Percentiles rank a stretch among this genome's conserved stretches.
Evolutionary conservation across 805 yeast genomes (phyloP).

Genomic region (Suhomyces vadensis): DNA sequence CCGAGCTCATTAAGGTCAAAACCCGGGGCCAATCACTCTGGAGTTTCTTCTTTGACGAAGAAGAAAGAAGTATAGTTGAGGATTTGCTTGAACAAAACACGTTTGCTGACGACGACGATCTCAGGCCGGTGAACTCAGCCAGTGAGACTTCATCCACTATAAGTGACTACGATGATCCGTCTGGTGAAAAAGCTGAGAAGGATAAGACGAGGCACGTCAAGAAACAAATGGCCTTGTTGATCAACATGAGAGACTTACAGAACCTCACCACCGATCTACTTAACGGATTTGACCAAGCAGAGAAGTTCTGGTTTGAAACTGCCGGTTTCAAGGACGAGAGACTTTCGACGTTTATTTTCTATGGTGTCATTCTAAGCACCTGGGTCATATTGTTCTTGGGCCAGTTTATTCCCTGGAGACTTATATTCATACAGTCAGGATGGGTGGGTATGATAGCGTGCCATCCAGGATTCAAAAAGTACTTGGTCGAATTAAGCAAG

Average conservation of each 20-base stretch:
- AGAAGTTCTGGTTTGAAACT: constrained; percentile 56
- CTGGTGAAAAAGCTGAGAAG: neutral
- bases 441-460: constrained; percentile 56
- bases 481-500: constrained; percentile 15
- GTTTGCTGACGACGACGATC: neutral
- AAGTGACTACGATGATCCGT: neutral
- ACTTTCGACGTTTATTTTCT: constrained; percentile 59
- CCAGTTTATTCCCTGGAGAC: constrained; percentile 63
- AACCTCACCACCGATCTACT: constrained; percentile 59
- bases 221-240: constrained; percentile 44
- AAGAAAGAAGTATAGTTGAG: constrained; percentile 34
- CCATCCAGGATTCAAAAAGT: constrained; percentile 58
- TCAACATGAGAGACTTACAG: constrained; percentile 75
- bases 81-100: constrained; percentile 23
- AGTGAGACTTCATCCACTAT: constrained; percentile 4
- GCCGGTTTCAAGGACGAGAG: constrained; percentile 74
- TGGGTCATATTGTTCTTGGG: constrained; percentile 46
- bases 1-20: constrained; percentile 45
- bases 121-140: neutral
- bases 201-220: constrained; percentile 19
- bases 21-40: constrained; percentile 57
- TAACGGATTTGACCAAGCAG: constrained; percentile 49
- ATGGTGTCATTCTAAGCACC: constrained; percentile 32
- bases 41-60: constrained; percentile 35
- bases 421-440: constrained; percentile 53